A percentile compares a stretch with the other conserved stretches of the same genome.
Evolutionary conservation across 2,329 filamentous ascomycete species (phyloP).

Genomic region (Bipolaris oryzae): DNA sequence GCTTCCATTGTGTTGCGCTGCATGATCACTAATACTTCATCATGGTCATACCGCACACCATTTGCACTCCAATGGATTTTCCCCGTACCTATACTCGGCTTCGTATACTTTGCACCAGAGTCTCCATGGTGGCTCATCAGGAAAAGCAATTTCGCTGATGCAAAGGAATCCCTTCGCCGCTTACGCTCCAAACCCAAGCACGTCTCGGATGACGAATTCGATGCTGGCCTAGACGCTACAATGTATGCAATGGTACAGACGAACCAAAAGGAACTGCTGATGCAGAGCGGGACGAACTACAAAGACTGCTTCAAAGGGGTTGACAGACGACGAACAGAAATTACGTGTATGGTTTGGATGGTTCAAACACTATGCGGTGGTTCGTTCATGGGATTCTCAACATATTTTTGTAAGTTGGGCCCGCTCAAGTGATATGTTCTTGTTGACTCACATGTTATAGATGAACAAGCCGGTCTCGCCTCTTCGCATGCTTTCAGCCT

Average conservation of each 20-base stretch:
- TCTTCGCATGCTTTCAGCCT: constrained; percentile 12
- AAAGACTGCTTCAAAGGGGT: constrained; percentile 80
- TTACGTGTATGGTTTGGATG: constrained; percentile 58
- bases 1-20: constrained; percentile 70
- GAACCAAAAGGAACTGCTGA: constrained; percentile 73
- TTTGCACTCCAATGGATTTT: constrained; percentile 64
- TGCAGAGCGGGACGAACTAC: constrained; percentile 70
- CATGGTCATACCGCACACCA: constrained; percentile 67
- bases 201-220: constrained; percentile 15
- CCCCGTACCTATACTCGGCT: constrained; percentile 66
- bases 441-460: constrained; percentile 5
- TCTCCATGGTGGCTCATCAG: constrained; percentile 76
- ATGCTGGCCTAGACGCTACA: constrained; percentile 58
- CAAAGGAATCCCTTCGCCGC: constrained; percentile 63
- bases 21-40: constrained; percentile 62
- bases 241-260: constrained; percentile 89
- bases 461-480: constrained; percentile 23
- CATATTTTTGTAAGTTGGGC: constrained; percentile 48
- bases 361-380: constrained; percentile 47
- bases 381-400: constrained; percentile 36
- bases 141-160: constrained; percentile 64
- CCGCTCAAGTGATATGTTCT: not conserved
- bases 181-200: constrained; percentile 16
- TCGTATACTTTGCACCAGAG: constrained; percentile 69
- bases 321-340: constrained; percentile 78